Evolutionary conservation across 106 monocot species (phyloP), one percentile per base, ranked within the genome.

Genomic region (Hemerocallis citrina): DNA sequence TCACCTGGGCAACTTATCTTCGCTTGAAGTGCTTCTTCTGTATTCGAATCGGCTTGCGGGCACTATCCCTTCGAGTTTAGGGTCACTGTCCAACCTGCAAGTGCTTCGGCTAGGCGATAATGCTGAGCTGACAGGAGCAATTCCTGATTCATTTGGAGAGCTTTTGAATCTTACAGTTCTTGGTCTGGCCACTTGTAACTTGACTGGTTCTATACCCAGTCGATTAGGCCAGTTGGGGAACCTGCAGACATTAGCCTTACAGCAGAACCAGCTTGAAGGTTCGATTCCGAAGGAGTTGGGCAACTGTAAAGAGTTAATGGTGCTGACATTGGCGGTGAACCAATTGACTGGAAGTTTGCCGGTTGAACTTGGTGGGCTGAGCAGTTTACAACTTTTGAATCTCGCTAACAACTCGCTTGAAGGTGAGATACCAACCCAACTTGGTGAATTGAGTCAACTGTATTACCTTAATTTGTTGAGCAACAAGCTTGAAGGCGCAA

Each of bases 31-130:
- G 10, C 86, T 95, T 7, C 63, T 81, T 45, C 77, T 95, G 32
- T 73, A 81, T 63, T 83, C 89, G 16, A 95, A 95, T 72, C 32
- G 35, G 1, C 81, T 95, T 41, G 80, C 94, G 27, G 94, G 94
- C 17, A 14, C 37, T 5, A 83, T 95, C 25, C 86, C 89, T 7
- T 19, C 62, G 16, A 51, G 62, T 12, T 54, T 95, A 23, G 89
- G 83, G n/a, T 52, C 31, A 40, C 70, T 95, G 40, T 60, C 68
- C 5, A 59, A 49, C 7, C 85, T 95, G 32, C 68, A 47, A 65
- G 76, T 89, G 5, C 70, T 95, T 9, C 79, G 89, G 11, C 22
- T 95, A 11, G 94, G 94, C 4, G 65, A 89, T 61, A 95, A 95
- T 66, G 35, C 63, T 12, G 82, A 51, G 14, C 20, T 95, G 2